phyloP scores from a whole-genome alignment of 208 protist genomes.

The Vickermania ingenoplastis region DNA sequence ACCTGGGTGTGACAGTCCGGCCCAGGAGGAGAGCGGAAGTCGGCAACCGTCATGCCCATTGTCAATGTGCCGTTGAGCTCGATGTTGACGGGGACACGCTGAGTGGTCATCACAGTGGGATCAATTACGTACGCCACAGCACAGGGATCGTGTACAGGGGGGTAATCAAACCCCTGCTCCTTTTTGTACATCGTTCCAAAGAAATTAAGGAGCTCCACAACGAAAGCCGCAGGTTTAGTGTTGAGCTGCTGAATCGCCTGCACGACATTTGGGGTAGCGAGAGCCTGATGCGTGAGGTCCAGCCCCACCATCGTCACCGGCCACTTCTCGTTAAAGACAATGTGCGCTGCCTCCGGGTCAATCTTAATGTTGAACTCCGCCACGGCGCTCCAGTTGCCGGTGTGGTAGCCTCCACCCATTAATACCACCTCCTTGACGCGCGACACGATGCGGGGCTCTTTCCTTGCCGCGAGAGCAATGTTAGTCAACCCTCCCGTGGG shows the following conservation, averaged over 20 bases:
- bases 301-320: slow-evolving; percentile 57
- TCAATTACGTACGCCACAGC: slow-evolving; percentile 69
- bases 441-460: slow-evolving; percentile 17
- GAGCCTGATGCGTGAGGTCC: slow-evolving; percentile 69
- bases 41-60: slow-evolving; percentile 50
- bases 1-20: slow-evolving; percentile 55
- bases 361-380: slow-evolving; percentile 84
- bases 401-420: slow-evolving; percentile 72
- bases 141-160: slow-evolving; percentile 67
- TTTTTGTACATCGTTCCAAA: slow-evolving; percentile 42
- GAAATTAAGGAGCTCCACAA: slow-evolving; percentile 37
- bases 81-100: slow-evolving; percentile 47
- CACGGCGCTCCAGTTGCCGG: slow-evolving; percentile 72
- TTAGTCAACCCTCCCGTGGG: slow-evolving; percentile 72
- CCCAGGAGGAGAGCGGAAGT: slow-evolving; percentile 24
- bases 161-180: slow-evolving; percentile 14
- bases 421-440: slow-evolving; percentile 37
- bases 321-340: slow-evolving; percentile 56
- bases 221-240: slow-evolving; percentile 23
- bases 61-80: slow-evolving; percentile 34
- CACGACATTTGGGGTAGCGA: slow-evolving; percentile 39
- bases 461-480: slow-evolving; percentile 57
- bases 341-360: slow-evolving; percentile 75
- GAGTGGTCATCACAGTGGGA: slow-evolving; percentile 45
- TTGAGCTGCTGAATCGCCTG: slow-evolving; percentile 21